Base-by-base conservation (phyloP, 495 filamentous ascomycete species). In the Aspergillus baeticus region DNA sequence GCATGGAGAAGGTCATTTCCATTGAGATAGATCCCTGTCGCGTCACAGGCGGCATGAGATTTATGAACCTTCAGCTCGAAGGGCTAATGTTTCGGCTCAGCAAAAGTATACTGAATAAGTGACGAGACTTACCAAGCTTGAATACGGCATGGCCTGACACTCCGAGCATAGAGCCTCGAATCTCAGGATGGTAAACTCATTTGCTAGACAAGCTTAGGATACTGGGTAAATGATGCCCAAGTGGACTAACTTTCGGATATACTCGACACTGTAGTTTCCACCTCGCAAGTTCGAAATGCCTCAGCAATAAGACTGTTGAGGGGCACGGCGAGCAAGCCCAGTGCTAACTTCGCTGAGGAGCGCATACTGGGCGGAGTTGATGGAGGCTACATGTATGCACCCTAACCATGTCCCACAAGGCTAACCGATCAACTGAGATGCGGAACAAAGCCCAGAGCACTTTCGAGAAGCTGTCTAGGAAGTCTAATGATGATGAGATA, bases 11-110 rank as follows among this genome's bases (percentile, higher is more conserved):
- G 56, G 26, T 57, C 54, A 17, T 71, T 63, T 31, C 69, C 73
- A 60, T 75, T 67, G 26, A 79, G 33, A 41, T 54, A 62, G 17
- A 78, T 53, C 29, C 72, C 65, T 53, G 56, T 70, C 38, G 63
- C 64, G 10, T 63, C 73, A 66, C 74, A 76, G 35, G 64, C 59
- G 15, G 45, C 43, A 22, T 65, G 56, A 6, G 64, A 54, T 38
- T 39, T 38, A 34, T 60, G 46, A 21, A 71, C 63, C 29, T 60
- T 59, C 20, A 75, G 51, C 10, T 61, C 65, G 21, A 69, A 48
- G n/a, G 47, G 37, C 65, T 73, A 59, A 13, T 18, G 18, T n/a
- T 15, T 18, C 15, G n/a, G n/a, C 37, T 65, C 45, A 63, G 42
- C 38, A 51, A 31, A n/a, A 4, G 20, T 22, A 14, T 26, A 26